Evolutionary conservation across 78 protist genomes (phyloP).

Genomic region (Goniomonas avonlea): DNA sequence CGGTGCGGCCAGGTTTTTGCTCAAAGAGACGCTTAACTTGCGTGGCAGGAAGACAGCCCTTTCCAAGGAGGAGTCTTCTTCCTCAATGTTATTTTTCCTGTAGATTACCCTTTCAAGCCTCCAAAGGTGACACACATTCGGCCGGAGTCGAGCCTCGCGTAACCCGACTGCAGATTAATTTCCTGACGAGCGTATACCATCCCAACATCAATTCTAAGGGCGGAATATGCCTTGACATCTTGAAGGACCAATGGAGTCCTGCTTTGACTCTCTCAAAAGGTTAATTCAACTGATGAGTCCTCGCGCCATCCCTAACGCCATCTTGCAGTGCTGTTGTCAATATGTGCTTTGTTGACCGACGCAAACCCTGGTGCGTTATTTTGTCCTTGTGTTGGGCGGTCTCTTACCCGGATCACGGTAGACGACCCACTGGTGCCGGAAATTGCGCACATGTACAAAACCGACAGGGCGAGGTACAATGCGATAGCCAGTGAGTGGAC

Average conservation of each 20-base stretch:
- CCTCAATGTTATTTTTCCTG: constrained; percentile 58
- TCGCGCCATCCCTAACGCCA: not conserved
- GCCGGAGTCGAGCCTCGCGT: too few relatives aligned
- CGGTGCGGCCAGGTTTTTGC: too few relatives aligned
- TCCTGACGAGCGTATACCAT: not conserved
- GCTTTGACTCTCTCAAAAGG: not conserved
- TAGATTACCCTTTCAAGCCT: constrained; percentile 72
- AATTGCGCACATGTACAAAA: too few relatives aligned
- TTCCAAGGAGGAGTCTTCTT: constrained; percentile 64
- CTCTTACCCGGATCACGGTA: too few relatives aligned
- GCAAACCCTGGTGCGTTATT: constrained; percentile 11
- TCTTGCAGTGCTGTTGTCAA: not conserved
- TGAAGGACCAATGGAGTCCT: not conserved
- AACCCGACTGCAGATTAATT: too few relatives aligned
- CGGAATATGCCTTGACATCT: not conserved
- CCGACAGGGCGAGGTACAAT: too few relatives aligned
- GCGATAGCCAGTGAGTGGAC: too few relatives aligned
- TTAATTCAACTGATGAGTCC: not conserved
- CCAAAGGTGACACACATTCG: constrained; percentile 37
- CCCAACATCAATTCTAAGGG: not conserved
- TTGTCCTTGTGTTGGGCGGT: too few relatives aligned
- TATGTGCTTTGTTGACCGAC: not conserved
- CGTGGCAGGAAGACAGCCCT: constrained; percentile 33
- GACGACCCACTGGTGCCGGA: constrained; percentile 12
- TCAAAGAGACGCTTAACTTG: not conserved